phyloP scores from a whole-genome alignment of 306 rosid genomes.

The Neltuma alba region DNA sequence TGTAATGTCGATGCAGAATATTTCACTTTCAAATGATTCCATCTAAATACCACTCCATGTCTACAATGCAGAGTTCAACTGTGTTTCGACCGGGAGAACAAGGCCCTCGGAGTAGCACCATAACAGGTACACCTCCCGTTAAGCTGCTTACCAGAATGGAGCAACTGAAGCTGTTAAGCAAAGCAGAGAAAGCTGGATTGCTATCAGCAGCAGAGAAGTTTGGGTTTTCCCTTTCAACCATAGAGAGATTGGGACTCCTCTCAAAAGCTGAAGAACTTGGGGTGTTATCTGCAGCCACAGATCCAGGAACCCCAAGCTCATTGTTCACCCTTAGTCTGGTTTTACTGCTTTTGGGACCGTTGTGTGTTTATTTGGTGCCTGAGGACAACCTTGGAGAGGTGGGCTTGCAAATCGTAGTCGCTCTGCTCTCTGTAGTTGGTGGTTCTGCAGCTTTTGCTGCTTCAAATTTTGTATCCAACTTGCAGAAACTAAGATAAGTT shows the following conservation, averaged over 20 bases:
- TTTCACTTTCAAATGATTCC: neutral
- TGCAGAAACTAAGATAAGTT: slow-evolving; percentile 65
- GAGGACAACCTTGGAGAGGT: slow-evolving; percentile 71
- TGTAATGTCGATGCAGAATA: neutral
- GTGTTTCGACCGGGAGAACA: slow-evolving; percentile 71
- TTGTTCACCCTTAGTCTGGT: slow-evolving; percentile 65
- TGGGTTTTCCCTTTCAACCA: slow-evolving; percentile 78
- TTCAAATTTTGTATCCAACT: slow-evolving; percentile 79
- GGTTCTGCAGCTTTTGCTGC: slow-evolving; percentile 92
- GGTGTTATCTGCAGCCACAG: slow-evolving; percentile 85
- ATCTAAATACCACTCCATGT: neutral
- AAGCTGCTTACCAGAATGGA: slow-evolving; percentile 88
- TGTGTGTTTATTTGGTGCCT: slow-evolving; percentile 74
- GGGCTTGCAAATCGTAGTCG: slow-evolving; percentile 58
- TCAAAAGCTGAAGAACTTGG: slow-evolving; percentile 95
- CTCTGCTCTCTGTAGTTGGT: slow-evolving; percentile 54
- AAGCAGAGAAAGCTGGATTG: slow-evolving; percentile 95
- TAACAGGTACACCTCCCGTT: slow-evolving; percentile 47
- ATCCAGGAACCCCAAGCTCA: slow-evolving; percentile 79
- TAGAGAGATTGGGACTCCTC: slow-evolving; percentile 81
- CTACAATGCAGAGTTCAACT: slow-evolving; percentile 51
- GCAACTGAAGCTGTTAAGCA: slow-evolving; percentile 77
- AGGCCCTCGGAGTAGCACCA: slow-evolving; percentile 59
- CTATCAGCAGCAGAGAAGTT: slow-evolving; percentile 85
- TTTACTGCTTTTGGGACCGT: slow-evolving; percentile 76